phyloP scores from a whole-genome alignment of 768 basidiomycete genomes.

The Polyporus arcularius region DNA sequence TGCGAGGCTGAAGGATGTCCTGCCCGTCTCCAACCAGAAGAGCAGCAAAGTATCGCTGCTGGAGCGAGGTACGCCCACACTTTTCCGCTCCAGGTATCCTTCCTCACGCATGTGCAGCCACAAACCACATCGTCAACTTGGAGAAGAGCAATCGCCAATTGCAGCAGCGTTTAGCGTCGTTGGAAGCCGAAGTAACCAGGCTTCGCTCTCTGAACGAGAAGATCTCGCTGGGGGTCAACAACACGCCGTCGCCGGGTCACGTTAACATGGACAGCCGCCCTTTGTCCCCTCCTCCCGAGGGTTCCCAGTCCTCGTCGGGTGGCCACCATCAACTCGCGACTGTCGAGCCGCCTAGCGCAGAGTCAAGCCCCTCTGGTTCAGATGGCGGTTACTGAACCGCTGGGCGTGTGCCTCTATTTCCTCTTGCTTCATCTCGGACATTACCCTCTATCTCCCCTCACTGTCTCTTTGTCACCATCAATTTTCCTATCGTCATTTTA shows the following conservation, averaged over 20 bases:
- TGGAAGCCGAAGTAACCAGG: constrained; percentile 71
- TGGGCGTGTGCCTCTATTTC: constrained; percentile 1
- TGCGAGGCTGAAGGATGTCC: constrained; percentile 81
- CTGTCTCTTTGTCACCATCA: constrained; percentile 20
- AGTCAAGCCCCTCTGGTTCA: constrained; percentile 47
- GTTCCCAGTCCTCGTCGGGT: constrained; percentile 33
- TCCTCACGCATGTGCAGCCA: constrained; percentile 47
- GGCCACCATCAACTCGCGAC: constrained; percentile 47
- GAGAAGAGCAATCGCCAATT: constrained; percentile 75
- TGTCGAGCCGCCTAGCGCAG: constrained; percentile 61
- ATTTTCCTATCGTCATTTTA: constrained; percentile 22
- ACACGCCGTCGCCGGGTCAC: constrained; percentile 56
- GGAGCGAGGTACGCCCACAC: constrained; percentile 68
- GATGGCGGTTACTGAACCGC: constrained; percentile 34
- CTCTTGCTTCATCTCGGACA: constrained; percentile 20
- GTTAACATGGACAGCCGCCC: constrained; percentile 49
- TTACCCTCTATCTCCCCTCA: constrained; percentile 16
- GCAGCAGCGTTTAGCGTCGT: constrained; percentile 60
- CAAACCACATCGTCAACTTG: constrained; percentile 73
- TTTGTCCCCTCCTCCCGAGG: constrained; percentile 67
- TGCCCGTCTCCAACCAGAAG: constrained; percentile 88
- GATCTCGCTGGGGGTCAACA: constrained; percentile 66
- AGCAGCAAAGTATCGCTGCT: constrained; percentile 87
- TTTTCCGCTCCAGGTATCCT: constrained; percentile 1
- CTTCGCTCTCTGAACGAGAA: constrained; percentile 81